These are phyloP conservation scores for Aspergillus quadrilineatus DNA, from an alignment of 2,329 filamentous ascomycete species.

Conservation along the genomic window DNA sequence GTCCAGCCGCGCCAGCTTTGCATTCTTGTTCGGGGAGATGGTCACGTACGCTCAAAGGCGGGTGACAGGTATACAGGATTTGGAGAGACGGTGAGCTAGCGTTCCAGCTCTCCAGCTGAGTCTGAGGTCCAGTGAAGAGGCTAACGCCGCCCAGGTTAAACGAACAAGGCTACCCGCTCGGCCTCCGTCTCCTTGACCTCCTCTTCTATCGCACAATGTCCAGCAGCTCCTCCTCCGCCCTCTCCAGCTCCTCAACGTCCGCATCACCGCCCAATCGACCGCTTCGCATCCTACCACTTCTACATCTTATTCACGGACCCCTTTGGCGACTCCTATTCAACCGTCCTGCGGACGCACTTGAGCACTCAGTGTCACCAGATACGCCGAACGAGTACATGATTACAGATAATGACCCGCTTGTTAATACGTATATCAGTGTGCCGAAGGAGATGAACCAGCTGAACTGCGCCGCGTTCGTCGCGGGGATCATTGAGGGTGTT, in stretches of 20 bases:
- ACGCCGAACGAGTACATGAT: slow-evolving; percentile 98
- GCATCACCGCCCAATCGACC: slow-evolving; percentile 72
- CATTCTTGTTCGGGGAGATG: slow-evolving; percentile 95
- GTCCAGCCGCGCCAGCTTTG: slow-evolving; percentile 89
- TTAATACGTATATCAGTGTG: slow-evolving; percentile 90
- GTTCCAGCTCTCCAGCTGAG: neutral
- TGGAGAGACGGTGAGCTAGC: slow-evolving; percentile 74
- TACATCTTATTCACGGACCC: slow-evolving; percentile 92
- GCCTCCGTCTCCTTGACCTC: slow-evolving; percentile 90
- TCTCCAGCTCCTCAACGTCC: slow-evolving; percentile 72
- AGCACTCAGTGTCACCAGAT: slow-evolving; percentile 77
- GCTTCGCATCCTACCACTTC: slow-evolving; percentile 81
- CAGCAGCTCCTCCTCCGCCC: slow-evolving; percentile 82
- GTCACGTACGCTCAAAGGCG: slow-evolving; percentile 88
- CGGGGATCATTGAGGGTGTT: slow-evolving; percentile 90
- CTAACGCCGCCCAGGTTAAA: slow-evolving; percentile 64
- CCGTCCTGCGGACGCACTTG: slow-evolving; percentile 85
- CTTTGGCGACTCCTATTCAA: slow-evolving; percentile 92
- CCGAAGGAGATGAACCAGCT: slow-evolving; percentile 94
- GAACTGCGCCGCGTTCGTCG: slow-evolving; percentile 94
- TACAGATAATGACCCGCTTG: slow-evolving; percentile 93
- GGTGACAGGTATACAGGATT: slow-evolving; percentile 87
- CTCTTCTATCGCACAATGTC: slow-evolving; percentile 80
- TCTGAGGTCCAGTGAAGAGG: neutral
- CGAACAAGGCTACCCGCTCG: slow-evolving; percentile 87